Percentiles rank a stretch among this genome's conserved stretches.
Evolutionary conservation across 2,329 filamentous ascomycete species (phyloP).

Genomic region (Sarocladium oryzae): DNA sequence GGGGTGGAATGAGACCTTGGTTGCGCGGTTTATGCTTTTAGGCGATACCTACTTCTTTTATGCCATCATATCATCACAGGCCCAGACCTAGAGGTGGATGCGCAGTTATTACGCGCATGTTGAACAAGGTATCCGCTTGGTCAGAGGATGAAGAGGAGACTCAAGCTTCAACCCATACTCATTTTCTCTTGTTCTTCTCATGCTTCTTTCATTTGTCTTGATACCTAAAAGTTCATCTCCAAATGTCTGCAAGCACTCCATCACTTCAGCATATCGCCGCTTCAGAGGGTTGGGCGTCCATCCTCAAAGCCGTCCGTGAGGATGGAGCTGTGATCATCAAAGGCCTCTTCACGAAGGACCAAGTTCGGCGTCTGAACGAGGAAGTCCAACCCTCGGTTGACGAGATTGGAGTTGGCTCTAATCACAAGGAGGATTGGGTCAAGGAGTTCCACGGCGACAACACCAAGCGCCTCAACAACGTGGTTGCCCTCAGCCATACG

Average conservation of each 20-base stretch:
- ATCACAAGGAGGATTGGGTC: slow-evolving; percentile 9
- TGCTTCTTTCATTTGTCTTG: neutral
- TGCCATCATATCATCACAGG: neutral
- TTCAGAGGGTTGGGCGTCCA: neutral
- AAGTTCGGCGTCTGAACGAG: slow-evolving; percentile 7
- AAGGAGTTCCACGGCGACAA: slow-evolving; percentile 16
- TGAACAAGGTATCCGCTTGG: neutral
- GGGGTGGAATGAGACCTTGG: too few species aligned
- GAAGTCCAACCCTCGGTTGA: slow-evolving; percentile 7
- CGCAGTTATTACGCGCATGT: neutral
- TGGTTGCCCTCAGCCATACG: slow-evolving; percentile 18
- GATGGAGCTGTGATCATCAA: slow-evolving; percentile 10
- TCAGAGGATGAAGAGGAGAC: neutral
- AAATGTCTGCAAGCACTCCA: neutral
- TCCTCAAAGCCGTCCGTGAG: slow-evolving; percentile 4
- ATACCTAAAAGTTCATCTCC: neutral
- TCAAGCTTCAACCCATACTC: neutral
- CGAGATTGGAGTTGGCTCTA: neutral
- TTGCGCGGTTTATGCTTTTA: too few species aligned
- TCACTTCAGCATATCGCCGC: slow-evolving; percentile 1
- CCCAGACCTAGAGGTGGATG: neutral
- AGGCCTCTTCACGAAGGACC: slow-evolving; percentile 1
- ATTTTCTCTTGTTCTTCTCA: neutral
- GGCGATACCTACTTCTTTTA: neutral
- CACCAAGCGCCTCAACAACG: slow-evolving; percentile 20